These are phyloP conservation scores for Chlamydomonas sp. DNA, from an alignment of 139 green algal genomes.

Conservation along the genomic window DNA sequence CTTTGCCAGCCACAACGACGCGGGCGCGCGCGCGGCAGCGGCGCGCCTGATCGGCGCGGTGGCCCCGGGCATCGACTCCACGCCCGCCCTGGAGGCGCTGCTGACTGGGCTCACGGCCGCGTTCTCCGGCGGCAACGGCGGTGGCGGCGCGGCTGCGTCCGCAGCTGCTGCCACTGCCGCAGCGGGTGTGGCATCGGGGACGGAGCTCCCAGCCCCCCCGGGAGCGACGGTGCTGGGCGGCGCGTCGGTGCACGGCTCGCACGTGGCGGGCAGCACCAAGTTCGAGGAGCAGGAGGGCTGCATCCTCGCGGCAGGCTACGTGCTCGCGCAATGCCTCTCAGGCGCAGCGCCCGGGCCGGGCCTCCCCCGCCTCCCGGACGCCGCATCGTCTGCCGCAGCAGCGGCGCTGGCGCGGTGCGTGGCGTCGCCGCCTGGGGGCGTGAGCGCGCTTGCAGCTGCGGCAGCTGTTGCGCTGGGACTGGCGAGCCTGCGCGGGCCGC, in stretches of 20 bases:
- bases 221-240: too few species aligned
- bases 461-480: slow-evolving; percentile 35
- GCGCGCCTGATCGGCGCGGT: slow-evolving; percentile 53
- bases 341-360: background rate
- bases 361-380: background rate
- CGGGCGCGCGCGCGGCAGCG: slow-evolving; percentile 33
- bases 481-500: slow-evolving; percentile 23
- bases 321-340: background rate
- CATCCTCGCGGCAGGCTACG: slow-evolving; percentile 29
- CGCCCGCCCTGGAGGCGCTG: background rate
- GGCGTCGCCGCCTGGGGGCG: too few species aligned
- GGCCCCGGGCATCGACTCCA: background rate
- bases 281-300: slow-evolving; percentile 42
- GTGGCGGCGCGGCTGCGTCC: background rate
- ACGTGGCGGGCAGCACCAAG: background rate
- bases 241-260: background rate
- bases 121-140: background rate
- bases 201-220: too few species aligned
- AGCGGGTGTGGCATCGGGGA: too few species aligned
- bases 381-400: background rate
- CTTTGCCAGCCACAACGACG: slow-evolving; percentile 49
- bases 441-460: slow-evolving; percentile 2
- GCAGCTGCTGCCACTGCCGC: background rate
- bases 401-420: too few species aligned
- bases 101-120: background rate